These are phyloP conservation scores for Puccinia horiana DNA, from an alignment of 1,284 basidiomycete genomes.

Conservation along the genomic window DNA sequence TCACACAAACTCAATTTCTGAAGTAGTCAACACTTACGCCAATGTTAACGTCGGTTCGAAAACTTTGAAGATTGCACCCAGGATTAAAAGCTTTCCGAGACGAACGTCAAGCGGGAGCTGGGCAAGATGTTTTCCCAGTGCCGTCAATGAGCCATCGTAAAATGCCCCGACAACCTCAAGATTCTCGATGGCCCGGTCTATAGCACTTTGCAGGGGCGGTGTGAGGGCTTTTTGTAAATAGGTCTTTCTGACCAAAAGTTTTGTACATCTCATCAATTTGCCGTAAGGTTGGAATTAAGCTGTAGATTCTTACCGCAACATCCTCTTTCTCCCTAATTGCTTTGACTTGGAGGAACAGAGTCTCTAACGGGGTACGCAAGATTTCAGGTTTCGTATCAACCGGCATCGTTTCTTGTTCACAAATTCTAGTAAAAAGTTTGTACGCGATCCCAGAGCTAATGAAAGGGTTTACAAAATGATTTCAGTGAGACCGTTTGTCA, in stretches of 20 bases:
- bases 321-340: constrained; percentile 76
- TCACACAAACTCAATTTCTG: constrained; percentile 67
- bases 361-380: constrained; percentile 81
- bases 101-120: constrained; percentile 85
- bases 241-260: constrained; percentile 59
- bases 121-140: constrained; percentile 78
- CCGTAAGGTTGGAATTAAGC: background rate
- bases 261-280: background rate
- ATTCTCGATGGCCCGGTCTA: constrained; percentile 75
- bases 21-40: constrained; percentile 62
- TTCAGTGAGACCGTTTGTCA: background rate
- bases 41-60: constrained; percentile 57
- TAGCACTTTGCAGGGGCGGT: constrained; percentile 74
- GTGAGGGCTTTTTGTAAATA: constrained; percentile 74
- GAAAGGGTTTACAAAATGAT: background rate
- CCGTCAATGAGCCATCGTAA: constrained; percentile 68
- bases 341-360: constrained; percentile 78
- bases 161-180: constrained; percentile 79
- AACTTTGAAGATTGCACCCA: constrained; percentile 57
- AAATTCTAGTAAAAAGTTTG: constrained; percentile 38
- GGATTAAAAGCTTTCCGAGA: constrained; percentile 71
- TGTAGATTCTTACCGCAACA: constrained; percentile 66
- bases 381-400: constrained; percentile 70
- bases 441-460: constrained; percentile 31
- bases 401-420: constrained; percentile 23